Evolutionary conservation across 805 yeast species (phyloP).

Genomic region (Monosporozyma aquatica): DNA sequence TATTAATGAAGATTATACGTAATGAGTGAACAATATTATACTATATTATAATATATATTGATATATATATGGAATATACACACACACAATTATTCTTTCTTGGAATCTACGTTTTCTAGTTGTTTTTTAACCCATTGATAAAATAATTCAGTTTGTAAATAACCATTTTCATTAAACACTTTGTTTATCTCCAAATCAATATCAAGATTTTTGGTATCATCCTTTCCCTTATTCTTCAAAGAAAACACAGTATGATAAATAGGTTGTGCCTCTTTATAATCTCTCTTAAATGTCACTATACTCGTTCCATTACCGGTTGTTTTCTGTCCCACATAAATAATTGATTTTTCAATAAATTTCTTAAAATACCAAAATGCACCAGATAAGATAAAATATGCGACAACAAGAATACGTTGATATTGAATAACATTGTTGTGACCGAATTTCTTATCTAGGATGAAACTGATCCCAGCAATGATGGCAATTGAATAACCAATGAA

Average conservation of each 20-base stretch:
- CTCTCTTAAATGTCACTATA: slow-evolving; percentile 27
- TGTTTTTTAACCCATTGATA: slow-evolving; percentile 32
- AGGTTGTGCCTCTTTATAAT: slow-evolving; percentile 35
- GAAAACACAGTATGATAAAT: slow-evolving; percentile 35
- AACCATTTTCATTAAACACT: slow-evolving; percentile 35
- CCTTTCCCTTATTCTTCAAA: slow-evolving; percentile 9
- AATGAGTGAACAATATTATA: no score
- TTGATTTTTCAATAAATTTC: slow-evolving; percentile 33
- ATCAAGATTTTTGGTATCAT: slow-evolving; percentile 11
- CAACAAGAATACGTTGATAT: slow-evolving; percentile 35
- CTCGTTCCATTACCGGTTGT: no score
- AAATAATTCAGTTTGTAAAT: slow-evolving; percentile 36
- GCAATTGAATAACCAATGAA: slow-evolving; percentile 45
- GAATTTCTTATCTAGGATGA: slow-evolving; percentile 41
- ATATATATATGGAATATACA: slow-evolving; percentile 22
- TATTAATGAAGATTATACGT: slow-evolving; percentile 33
- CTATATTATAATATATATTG: slow-evolving; percentile 7
- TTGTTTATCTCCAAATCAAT: slow-evolving; percentile 26
- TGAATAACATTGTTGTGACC: slow-evolving; percentile 35
- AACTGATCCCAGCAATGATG: slow-evolving; percentile 40
- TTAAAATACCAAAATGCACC: slow-evolving; percentile 32
- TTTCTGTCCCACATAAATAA: slow-evolving; percentile 43
- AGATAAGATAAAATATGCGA: slow-evolving; percentile 34
- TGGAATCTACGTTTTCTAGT: slow-evolving; percentile 30
- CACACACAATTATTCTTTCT: slow-evolving; percentile 17